These are phyloP conservation scores for Chlamydomonas incerta DNA, from an alignment of 139 green algal genomes.

Conservation along the genomic window DNA sequence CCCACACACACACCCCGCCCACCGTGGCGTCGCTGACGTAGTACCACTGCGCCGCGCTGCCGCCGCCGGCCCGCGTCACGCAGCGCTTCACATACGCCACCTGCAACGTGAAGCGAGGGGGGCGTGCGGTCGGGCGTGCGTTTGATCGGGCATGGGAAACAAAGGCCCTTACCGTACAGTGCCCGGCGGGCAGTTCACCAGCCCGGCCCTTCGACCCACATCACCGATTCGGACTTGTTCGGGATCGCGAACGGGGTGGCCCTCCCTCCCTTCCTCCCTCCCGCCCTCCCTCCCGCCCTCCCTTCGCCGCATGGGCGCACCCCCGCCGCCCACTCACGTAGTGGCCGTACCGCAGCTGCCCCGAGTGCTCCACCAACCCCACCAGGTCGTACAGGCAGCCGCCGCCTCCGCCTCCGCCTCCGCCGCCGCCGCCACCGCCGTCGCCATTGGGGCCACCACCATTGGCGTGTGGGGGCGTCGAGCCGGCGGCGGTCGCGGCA, in stretches of 20 bases:
- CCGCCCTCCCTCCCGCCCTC: too few relatives aligned
- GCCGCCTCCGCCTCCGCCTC: not conserved
- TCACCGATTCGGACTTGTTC: not conserved
- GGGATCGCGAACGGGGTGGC: too few relatives aligned
- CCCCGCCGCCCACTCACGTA: conserved; percentile 61
- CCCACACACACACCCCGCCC: not conserved
- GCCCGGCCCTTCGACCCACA: too few relatives aligned
- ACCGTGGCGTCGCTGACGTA: conserved; percentile 8
- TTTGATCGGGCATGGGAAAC: not conserved
- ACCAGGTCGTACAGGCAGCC: conserved; percentile 65
- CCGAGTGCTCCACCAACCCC: conserved; percentile 80
- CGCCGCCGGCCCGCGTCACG: not conserved
- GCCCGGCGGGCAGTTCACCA: too few relatives aligned
- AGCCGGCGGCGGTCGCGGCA: too few relatives aligned
- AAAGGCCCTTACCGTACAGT: too few relatives aligned
- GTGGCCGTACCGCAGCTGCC: conserved; percentile 70
- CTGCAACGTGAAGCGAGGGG: not conserved
- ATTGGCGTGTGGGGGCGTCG: too few relatives aligned
- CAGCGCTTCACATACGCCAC: conserved; percentile 68
- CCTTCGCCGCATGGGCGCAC: too few relatives aligned
- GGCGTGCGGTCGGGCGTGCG: not conserved
- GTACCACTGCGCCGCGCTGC: conserved; percentile 28
- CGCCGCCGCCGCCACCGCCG: not conserved
- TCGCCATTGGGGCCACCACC: too few relatives aligned
- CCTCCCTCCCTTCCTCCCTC: too few relatives aligned